Base-by-base conservation (phyloP, 2,329 filamentous ascomycete genomes). In the Fusarium compactum region DNA sequence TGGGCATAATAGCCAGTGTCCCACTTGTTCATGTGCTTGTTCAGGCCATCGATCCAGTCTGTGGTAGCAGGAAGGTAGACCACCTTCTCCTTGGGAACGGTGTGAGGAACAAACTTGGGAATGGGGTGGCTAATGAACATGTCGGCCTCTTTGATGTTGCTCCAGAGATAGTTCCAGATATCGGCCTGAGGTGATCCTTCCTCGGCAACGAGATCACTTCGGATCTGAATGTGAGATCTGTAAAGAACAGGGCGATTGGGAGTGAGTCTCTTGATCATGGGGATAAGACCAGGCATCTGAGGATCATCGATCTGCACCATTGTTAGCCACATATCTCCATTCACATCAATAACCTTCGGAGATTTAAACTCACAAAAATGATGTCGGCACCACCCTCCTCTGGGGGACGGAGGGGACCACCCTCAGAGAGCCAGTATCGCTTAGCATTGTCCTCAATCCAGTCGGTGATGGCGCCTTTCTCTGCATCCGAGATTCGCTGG, bases 71-170 rank as follows among this genome's bases (percentile, higher is more conserved):
- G 92, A 77, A 95, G 83, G 77, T 94, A 94, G 3, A 88, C 90
- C 0, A 95, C 90, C 71, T 87, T 91, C 56, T 90, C 83, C 2
- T 79, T 80, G 3, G 90, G 88, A 8, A 96, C 91, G 60, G 84
- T 89, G 30, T 84, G 80, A 4, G 93, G 93, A 12, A 96, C 91
- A 71, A 95, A 96, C 25, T 86, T 84, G 44, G 87, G 88, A 56
- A 96, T 92, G 0, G 93, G 93, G 72, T 96, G 93, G 73, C 91
- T 93, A 79, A 96, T 91, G 80, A 95, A 96, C 77, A 94, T 82
- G 78, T 96, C 92, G 12, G 91, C 89, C 3, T 86, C 80, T 75
- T 91, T 85, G 73, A 94, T 92, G 67, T 89, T 87, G 51, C 87
- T 82, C 91, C 91, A 95, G 11, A 96, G 81, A 81, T 90, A 94